Base-by-base conservation (phyloP, 2,329 filamentous ascomycete genomes). In the Bertia moriformis region DNA sequence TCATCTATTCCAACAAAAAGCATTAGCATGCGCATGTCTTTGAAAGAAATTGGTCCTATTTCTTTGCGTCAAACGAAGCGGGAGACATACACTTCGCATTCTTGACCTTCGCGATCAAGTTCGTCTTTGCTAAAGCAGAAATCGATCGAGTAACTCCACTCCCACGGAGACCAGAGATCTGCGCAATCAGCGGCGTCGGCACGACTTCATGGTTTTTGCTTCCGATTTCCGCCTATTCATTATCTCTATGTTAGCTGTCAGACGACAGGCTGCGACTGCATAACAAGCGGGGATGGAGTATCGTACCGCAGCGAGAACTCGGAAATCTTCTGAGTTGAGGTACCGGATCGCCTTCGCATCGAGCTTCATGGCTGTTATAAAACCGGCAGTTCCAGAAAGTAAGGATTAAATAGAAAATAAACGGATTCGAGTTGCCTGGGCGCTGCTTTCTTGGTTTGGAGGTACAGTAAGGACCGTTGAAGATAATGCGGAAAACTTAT, bases 171-270 rank as follows among this genome's bases (percentile, higher is more conserved):
- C 83, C 82, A 4, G 89, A 78, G 18, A 94, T 71, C 53, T 85
- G 83, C 42, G 81, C 78, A 47, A 98, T 96, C 46, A 96, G 60
- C 3, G 85, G 66, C 13, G 89, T 96, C 4, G 91, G 91, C 2
- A 98, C 89, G 41, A 98, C 72, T 63, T 98, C 91, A 66, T 98
- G 91, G 62, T 96, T 96, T 58, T 85, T 88, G 61, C 83, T 93
- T 53, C 88, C 89, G 61, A 80, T 78, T 60, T 98, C 91, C 51
- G 93, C 84, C 87, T 94, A 58, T 40, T 38, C 27, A 29, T 51
- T n/a, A 39, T 43, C 49, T 49, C 47, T 50, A 48, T 48, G 56
- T 60, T 55, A 61, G 58, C 56, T 48, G 52, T 49, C 51, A 51
- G 48, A 44, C 38, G 45, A 49, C 50, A 47, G 37, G 24, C 24